phyloP scores from a whole-genome alignment of 2,329 filamentous ascomycete genomes.

The Didymella lethalis region DNA sequence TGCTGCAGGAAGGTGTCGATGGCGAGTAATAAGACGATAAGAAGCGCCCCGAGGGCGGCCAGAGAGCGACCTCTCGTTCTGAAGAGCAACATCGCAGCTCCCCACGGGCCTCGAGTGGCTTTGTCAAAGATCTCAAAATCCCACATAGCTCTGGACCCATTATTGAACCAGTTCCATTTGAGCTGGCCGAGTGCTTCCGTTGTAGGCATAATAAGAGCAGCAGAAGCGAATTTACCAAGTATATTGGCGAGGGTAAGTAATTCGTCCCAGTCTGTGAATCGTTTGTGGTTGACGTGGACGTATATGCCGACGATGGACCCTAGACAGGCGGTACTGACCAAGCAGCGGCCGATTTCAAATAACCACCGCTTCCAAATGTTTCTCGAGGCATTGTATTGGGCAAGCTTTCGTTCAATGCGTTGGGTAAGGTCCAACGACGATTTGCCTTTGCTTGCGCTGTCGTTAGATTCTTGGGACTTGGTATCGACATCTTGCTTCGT shows the following conservation, averaged over 20 bases:
- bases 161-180: constrained; percentile 39
- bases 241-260: constrained; percentile 24
- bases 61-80: constrained; percentile 27
- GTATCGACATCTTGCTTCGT: no score
- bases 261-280: not conserved
- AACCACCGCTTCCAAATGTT: not conserved
- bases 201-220: constrained; percentile 31
- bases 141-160: constrained; percentile 27
- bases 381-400: not conserved
- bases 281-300: not conserved
- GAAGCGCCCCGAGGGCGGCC: constrained; percentile 11
- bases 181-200: constrained; percentile 38
- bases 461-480: not conserved
- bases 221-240: constrained; percentile 29
- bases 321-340: not conserved
- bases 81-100: constrained; percentile 22
- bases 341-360: not conserved
- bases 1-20: constrained; percentile 46
- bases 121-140: constrained; percentile 45
- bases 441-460: not conserved
- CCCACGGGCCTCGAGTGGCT: constrained; percentile 24
- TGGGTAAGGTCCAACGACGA: not conserved
- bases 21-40: constrained; percentile 20
- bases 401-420: not conserved
- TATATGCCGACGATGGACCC: not conserved